Evolutionary conservation across 2,329 filamentous ascomycete species (phyloP).

Genomic region (Aspergillus hiratsukae): DNA sequence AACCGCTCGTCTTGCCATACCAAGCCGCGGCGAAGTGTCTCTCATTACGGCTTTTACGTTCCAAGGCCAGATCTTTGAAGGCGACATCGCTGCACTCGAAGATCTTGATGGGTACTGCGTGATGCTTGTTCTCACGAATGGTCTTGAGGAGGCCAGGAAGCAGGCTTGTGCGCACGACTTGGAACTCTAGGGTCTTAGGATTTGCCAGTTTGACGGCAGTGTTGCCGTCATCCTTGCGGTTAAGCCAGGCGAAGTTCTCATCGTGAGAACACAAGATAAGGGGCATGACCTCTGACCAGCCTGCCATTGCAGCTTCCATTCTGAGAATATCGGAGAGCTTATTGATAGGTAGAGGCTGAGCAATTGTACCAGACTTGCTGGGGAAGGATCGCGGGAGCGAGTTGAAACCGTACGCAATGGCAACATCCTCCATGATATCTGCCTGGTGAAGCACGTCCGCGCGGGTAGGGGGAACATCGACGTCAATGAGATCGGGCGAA

Average conservation of each 20-base stretch:
- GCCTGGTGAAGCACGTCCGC: constrained; percentile 95
- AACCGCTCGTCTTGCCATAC: constrained; percentile 90
- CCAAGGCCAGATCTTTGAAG: constrained; percentile 75
- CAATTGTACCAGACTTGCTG: constrained; percentile 79
- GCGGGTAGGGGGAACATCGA: constrained; percentile 80
- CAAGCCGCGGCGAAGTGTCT: constrained; percentile 93
- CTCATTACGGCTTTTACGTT: constrained; percentile 88
- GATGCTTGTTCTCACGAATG: constrained; percentile 86
- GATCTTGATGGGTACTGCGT: constrained; percentile 83
- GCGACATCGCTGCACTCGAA: constrained; percentile 89
- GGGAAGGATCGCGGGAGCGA: constrained; percentile 83
- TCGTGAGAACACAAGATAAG: constrained; percentile 96
- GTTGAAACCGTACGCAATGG: constrained; percentile 97
- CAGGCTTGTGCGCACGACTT: constrained; percentile 82
- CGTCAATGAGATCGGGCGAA: constrained; percentile 67
- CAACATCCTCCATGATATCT: constrained; percentile 98
- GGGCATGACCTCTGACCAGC: constrained; percentile 94
- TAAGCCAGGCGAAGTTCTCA: constrained; percentile 95
- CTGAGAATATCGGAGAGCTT: constrained; percentile 91
- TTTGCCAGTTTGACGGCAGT: constrained; percentile 83
- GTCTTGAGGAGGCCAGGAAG: constrained; percentile 89
- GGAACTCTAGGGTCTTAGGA: constrained; percentile 89
- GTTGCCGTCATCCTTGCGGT: constrained; percentile 79
- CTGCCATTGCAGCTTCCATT: constrained; percentile 83
- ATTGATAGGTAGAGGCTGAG: constrained; percentile 83